Evolutionary conservation across 2,329 filamentous ascomycete species (phyloP), one percentile per base, ranked within the genome.

Genomic region (Curvularia sp.): DNA sequence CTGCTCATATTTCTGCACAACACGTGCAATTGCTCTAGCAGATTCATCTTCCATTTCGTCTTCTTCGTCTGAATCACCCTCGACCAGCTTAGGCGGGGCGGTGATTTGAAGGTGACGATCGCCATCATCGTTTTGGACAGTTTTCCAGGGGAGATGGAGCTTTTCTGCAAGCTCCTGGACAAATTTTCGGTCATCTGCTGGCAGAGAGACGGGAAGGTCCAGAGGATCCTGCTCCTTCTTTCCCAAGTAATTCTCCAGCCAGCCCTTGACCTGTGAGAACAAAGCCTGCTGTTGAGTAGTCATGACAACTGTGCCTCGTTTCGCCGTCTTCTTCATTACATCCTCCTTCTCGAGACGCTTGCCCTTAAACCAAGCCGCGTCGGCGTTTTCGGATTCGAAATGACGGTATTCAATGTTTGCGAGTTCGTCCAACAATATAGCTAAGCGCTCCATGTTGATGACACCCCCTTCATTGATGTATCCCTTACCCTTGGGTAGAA

Each of bases 391-490:
- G 39, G 88, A 84, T 78, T 99, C 94, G 69, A 99, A 99, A 71
- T 95, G 91, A n/a, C 90, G 86, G 73, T 90, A 89, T 77, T 99
- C 95, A 56, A 96, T 91, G 73, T 94, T 90, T 53, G 90, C 90
- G 55, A 99, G 82, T 74, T 96, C 92, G 30, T 93, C 87, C 43
- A 99, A 81, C 45, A 99, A 84, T 48, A 90, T 80, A 50, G 87
- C 86, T 59, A 99, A 81, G 55, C 95, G 87, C 62, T 89, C 80
- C 74, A 99, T 82, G 74, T 98, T 96, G 78, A 99, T 97, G 46
- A 91, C 88, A 71, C 95, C 96, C 54, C 90, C 88, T 75, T 99
- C 93, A 78, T 99, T 99, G 79, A 99, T 94, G 77, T 98, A 99
- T 5, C 95, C 95, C 55, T 92, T 91, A 70, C 92, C 89, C 73